Evolutionary conservation across 345 rosid species (phyloP), one percentile per base, ranked within the genome.

Genomic region (Populus nigra): DNA sequence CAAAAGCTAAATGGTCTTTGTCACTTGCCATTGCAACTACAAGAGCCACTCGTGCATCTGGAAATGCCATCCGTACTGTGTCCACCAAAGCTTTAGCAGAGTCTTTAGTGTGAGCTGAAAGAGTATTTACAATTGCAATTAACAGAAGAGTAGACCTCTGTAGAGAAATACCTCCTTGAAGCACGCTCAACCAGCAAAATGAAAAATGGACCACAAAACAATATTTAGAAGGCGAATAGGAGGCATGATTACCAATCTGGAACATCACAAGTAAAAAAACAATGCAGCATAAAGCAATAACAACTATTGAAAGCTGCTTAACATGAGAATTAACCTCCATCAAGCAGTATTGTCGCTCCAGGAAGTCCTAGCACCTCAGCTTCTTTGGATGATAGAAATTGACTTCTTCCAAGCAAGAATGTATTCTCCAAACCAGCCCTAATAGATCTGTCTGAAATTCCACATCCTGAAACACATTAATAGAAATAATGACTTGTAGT

Each of bases 1-100:
- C 97, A 83, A 96, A 96, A 47, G 89, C 91, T 18, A 86, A 73
- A 84, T 93, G 98, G 84, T 93, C 96, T 81, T 93, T 93, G 83
- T 96, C 99, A 57, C 78, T 86, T 72, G 99, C 98, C 99, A 95
- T 95, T 69, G 98, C 92, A 38, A 93, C 90, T 57, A 95, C 88
- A 47, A 90, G 80, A 43, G 86, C 92, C 83, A 93, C 43, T 23
- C 55, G 78, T 53, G 89, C 84, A 49, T 79, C 84, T 25, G 94
- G 90, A 86, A 89, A 90, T 11, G 83, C 79, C 83, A 85, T 87
- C 62, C 73, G 79, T 79, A 91, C 84, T 43, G 89, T 88, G 29
- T 91, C 88, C 74, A 87, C 77, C 85, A 95, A 73, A 53, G 96
- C 94, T 82, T 84, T 85, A 20, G 96, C 97, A n/a, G 99, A 93